Conservation (phyloP, 2,329 filamentous ascomycete genomes). For the Hypomyces perniciosus region DNA sequence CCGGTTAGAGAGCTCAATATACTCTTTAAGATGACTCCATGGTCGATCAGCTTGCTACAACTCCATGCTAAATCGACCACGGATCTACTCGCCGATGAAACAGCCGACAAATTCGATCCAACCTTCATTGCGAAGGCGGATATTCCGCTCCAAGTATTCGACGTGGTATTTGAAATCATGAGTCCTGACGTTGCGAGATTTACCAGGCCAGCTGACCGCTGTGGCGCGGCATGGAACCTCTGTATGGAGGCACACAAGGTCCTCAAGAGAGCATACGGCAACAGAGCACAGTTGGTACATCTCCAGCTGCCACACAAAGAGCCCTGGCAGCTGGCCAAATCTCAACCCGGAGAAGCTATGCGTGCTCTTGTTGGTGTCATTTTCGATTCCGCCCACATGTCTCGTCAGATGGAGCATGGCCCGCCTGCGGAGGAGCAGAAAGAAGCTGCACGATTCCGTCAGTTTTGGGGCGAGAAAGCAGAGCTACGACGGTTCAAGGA, state of each 20-base stretch:
- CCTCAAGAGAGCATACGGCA: constrained; percentile 65
- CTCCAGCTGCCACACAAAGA: constrained; percentile 37
- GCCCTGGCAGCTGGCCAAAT: constrained; percentile 25
- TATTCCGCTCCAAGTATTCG: constrained; percentile 49
- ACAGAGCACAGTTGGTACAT: constrained; percentile 65
- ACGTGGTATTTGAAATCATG: constrained; percentile 38
- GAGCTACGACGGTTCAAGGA: constrained; percentile 93
- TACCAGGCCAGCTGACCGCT: constrained; percentile 32
- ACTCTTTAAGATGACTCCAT: constrained; percentile 82
- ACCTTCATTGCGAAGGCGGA: constrained; percentile 68
- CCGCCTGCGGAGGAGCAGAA: constrained; percentile 80
- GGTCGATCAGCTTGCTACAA: constrained; percentile 70
- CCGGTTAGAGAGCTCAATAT: constrained; percentile 69
- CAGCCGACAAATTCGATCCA: constrained; percentile 74
- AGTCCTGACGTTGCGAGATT: constrained; percentile 23
- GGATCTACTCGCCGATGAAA: constrained; percentile 65
- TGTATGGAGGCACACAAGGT: constrained; percentile 56
- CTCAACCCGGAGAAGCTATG: constrained; percentile 20
- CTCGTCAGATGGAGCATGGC: constrained; percentile 78
- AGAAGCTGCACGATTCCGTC: constrained; percentile 72
- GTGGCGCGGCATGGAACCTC: constrained; percentile 39
- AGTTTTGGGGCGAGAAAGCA: constrained; percentile 92
- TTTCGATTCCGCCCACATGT: constrained; percentile 66
- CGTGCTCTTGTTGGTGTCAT: constrained; percentile 60
- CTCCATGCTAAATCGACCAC: constrained; percentile 71